Conservation (phyloP, 371 early-diverging fungal species). For the Rhizopus arrhizus region DNA sequence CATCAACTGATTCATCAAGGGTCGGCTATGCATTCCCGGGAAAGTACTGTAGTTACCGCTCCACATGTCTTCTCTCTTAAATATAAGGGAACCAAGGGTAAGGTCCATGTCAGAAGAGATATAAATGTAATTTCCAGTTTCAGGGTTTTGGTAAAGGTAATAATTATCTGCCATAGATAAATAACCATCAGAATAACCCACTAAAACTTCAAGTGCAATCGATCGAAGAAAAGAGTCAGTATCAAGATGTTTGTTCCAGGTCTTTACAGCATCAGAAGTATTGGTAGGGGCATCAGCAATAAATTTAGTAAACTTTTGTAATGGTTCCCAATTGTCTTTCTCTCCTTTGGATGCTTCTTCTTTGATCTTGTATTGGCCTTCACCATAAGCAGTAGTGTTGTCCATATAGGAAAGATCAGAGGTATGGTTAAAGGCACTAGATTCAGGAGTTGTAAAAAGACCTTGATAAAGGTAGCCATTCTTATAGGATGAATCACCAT, state of each 20-base stretch:
- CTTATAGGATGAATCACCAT: slow-evolving; percentile 29
- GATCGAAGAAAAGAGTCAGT: slow-evolving; percentile 38
- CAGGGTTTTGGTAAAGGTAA: slow-evolving; percentile 28
- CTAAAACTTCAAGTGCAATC: neutral
- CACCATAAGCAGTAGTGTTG: slow-evolving; percentile 25
- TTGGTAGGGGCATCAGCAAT: slow-evolving; percentile 29
- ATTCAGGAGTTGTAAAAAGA: slow-evolving; percentile 2
- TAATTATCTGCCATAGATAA: slow-evolving; percentile 28
- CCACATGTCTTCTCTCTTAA: slow-evolving; percentile 8
- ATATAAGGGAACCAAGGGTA: slow-evolving; percentile 12
- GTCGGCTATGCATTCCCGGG: slow-evolving; percentile 11
- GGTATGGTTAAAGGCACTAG: neutral
- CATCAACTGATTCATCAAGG: slow-evolving; percentile 18
- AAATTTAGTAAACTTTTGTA: slow-evolving; percentile 41
- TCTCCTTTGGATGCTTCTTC: slow-evolving; percentile 10
- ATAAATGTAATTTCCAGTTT: slow-evolving; percentile 13
- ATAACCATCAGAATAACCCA: slow-evolving; percentile 35
- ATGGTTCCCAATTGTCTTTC: slow-evolving; percentile 18
- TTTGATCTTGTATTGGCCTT: slow-evolving; percentile 36
- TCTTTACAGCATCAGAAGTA: slow-evolving; percentile 15
- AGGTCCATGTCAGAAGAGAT: slow-evolving; percentile 29
- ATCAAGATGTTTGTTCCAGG: slow-evolving; percentile 36
- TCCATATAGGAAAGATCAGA: slow-evolving; percentile 26
- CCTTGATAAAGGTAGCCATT: slow-evolving; percentile 44
- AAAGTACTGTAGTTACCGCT: slow-evolving; percentile 24